Base-by-base conservation (phyloP, 1,284 basidiomycete species). In the Malassezia equina region DNA sequence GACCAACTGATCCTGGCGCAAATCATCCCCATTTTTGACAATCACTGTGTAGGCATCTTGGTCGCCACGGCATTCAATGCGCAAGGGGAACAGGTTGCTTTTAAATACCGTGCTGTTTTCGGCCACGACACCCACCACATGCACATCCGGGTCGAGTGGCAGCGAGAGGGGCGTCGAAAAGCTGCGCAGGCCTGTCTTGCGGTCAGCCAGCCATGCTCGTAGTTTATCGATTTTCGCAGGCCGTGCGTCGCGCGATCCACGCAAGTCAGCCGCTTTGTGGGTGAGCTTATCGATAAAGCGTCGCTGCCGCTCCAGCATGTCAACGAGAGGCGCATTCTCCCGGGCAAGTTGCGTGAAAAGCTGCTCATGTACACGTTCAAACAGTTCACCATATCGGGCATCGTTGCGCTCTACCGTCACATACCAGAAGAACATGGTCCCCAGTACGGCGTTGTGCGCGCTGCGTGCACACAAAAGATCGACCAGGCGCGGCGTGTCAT, bases 11-110 rank as follows among this genome's bases (percentile, higher is more conserved):
- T 96, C 93, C 75, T 98, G 94, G 19, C 93, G 84, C 79, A 98
- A 84, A 73, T 99, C 94, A 73, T 99, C 94, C 6, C 94, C 94
- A 64, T 95, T 91, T 76, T 99, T 98, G 80, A 96, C 96, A 61
- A 99, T 98, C 46, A 95, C 81, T 0, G 90, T 86, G 75, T 88
- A 98, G 17, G 53, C 29, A 32, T 23, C 25, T 2, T 24, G 12
- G 21, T 21, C 32, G 5, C 28, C 29, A 7, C 24, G 29, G 73
- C 96, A 93, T 76, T 87, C 89, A 11, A 99, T 79, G 17, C 93
- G 80, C 45, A 98, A 80, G 0, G 94, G 94, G 62, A 86, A 88
- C 49, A 96, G 83, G 67, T 93, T 96, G 39, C 90, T 95, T 75
- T 98, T 99, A 81, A 99, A 98, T 27, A 98, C 85, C 8, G 86